phyloP scores from a whole-genome alignment of 163 green algal species.

The Volvox carteri region DNA sequence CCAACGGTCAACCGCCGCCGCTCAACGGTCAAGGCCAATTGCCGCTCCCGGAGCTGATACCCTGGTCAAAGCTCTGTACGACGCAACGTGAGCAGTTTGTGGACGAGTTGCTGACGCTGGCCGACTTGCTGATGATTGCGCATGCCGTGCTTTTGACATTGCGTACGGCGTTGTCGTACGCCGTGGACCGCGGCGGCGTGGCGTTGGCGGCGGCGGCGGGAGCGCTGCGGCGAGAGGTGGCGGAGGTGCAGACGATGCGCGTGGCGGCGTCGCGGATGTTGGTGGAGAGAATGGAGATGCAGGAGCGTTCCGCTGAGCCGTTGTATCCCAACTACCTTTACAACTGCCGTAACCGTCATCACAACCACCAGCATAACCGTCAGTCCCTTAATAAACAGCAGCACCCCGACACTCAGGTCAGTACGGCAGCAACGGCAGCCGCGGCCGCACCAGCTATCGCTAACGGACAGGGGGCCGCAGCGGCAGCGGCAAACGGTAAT shows the following conservation, averaged over 20 bases:
- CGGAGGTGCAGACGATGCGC: constrained; percentile 44
- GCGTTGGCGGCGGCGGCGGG: constrained; percentile 2
- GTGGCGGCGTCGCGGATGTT: constrained; percentile 9
- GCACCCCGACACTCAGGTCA: background rate
- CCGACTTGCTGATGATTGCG: constrained; percentile 36
- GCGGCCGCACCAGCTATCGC: background rate
- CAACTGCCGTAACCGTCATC: background rate
- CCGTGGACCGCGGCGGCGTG: background rate
- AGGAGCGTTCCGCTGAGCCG: constrained; percentile 24
- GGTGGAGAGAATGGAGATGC: constrained; percentile 45
- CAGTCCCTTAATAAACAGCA: background rate
- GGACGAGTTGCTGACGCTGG: constrained; percentile 41
- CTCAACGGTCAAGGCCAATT: background rate
- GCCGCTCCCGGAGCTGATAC: background rate
- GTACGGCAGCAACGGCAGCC: too few relatives aligned
- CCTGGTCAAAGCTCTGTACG: constrained; percentile 3
- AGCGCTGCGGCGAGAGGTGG: constrained; percentile 44
- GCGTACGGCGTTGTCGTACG: constrained; percentile 42
- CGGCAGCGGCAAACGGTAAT: background rate
- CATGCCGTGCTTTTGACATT: constrained; percentile 39
- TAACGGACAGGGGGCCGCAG: background rate
- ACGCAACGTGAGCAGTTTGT: constrained; percentile 33
- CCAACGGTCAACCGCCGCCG: background rate
- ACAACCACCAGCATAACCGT: background rate
- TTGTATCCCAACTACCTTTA: background rate